A percentile compares a stretch with the other conserved stretches of the same genome.
These are phyloP conservation scores for Hypoxylon perforatum DNA, from an alignment of 495 filamentous ascomycete species.

Conservation along the genomic window DNA sequence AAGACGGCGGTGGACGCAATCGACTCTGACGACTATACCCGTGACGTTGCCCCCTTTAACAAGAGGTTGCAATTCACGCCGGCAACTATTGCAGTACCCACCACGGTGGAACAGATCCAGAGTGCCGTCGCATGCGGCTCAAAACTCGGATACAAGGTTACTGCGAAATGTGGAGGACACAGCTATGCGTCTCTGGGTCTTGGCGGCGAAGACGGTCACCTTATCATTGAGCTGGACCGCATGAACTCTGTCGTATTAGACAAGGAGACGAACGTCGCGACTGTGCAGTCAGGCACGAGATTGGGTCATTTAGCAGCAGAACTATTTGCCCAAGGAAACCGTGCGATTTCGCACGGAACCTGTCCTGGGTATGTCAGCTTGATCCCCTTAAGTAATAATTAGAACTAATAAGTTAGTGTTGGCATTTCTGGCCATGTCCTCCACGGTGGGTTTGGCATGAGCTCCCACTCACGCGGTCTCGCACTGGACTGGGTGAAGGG, in stretches of 20 bases:
- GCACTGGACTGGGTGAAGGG: slow-evolving; percentile 58
- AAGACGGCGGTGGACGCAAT: slow-evolving; percentile 46
- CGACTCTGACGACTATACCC: slow-evolving; percentile 52
- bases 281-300: slow-evolving; percentile 52
- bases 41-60: slow-evolving; percentile 55
- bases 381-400: neutral
- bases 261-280: slow-evolving; percentile 52
- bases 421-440: slow-evolving; percentile 57
- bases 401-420: slow-evolving; percentile 47
- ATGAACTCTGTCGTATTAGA: slow-evolving; percentile 56
- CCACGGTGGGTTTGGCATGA: slow-evolving; percentile 59
- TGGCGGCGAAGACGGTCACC: slow-evolving; percentile 60
- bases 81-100: slow-evolving; percentile 55
- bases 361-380: slow-evolving; percentile 54
- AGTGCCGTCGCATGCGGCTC: slow-evolving; percentile 55
- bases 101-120: slow-evolving; percentile 53
- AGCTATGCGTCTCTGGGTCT: slow-evolving; percentile 60
- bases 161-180: slow-evolving; percentile 58
- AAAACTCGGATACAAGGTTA: slow-evolving; percentile 55
- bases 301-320: slow-evolving; percentile 54
- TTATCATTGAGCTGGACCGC: slow-evolving; percentile 57
- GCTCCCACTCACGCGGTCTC: slow-evolving; percentile 57
- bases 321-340: slow-evolving; percentile 52
- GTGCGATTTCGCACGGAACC: slow-evolving; percentile 59
- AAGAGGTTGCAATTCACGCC: slow-evolving; percentile 52